These are phyloP conservation scores for Dactylellina sp. DNA, from an alignment of 2,329 filamentous ascomycete species.

Conservation along the genomic window DNA sequence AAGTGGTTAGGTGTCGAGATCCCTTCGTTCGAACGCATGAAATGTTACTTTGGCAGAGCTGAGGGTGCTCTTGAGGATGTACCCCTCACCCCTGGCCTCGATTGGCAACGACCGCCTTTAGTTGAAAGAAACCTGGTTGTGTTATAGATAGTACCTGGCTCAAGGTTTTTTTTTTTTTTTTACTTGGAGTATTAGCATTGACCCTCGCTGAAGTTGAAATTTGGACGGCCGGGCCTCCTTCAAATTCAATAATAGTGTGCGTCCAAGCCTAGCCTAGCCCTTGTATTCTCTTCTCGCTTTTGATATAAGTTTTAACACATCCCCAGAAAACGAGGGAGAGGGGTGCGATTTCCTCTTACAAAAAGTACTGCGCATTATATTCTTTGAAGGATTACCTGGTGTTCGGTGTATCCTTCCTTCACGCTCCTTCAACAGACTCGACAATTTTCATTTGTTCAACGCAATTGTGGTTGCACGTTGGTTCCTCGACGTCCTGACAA, in stretches of 20 bases:
- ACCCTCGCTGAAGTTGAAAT: slow-evolving; percentile 44
- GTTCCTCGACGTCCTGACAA: slow-evolving; percentile 6
- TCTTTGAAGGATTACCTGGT: slow-evolving; percentile 7
- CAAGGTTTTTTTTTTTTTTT: slow-evolving; percentile 24
- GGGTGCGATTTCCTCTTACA: slow-evolving; percentile 8
- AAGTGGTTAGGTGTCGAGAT: slow-evolving; percentile 17
- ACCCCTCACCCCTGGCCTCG: slow-evolving; percentile 39
- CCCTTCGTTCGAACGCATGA: slow-evolving; percentile 40
- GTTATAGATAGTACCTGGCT: slow-evolving; percentile 22
- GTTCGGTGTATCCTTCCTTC: neutral
- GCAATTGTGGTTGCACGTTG: slow-evolving; percentile 25
- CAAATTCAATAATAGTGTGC: slow-evolving; percentile 41
- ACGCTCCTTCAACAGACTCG: slow-evolving; percentile 21
- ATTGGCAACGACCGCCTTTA: slow-evolving; percentile 36
- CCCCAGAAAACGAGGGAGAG: slow-evolving; percentile 14
- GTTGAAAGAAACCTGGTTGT: slow-evolving; percentile 41
- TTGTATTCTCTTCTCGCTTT: slow-evolving; percentile 7
- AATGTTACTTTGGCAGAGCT: slow-evolving; percentile 27
- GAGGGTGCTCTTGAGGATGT: slow-evolving; percentile 19
- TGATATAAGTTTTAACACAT: slow-evolving; percentile 48
- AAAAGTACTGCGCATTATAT: slow-evolving; percentile 9
- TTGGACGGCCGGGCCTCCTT: slow-evolving; percentile 43
- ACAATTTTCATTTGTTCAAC: slow-evolving; percentile 31
- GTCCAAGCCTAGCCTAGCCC: slow-evolving; percentile 31
- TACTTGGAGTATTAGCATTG: slow-evolving; percentile 33